Evolutionary conservation across 192 early-diverging fungal species (phyloP).

Genomic region (Phycomyces nitens): DNA sequence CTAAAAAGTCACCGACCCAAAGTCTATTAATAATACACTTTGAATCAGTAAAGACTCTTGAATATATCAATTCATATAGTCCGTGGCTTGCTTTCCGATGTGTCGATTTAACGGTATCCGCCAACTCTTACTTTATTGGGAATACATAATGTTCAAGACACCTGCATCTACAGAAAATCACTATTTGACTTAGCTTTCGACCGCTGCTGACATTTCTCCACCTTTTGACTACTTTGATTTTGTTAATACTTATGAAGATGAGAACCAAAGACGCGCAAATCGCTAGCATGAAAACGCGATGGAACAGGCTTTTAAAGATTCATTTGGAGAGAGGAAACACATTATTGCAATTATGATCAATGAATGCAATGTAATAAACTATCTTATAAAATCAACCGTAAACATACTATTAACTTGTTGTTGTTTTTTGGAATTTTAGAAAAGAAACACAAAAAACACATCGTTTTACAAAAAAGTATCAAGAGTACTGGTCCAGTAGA

Average conservation of each 20-base stretch:
- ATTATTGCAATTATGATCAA: not conserved
- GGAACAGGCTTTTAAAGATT: not conserved
- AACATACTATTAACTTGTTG: not conserved
- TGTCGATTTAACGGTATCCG: too few species aligned
- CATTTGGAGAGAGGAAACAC: not conserved
- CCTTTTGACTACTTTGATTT: not conserved
- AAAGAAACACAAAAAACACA: slow-evolving; percentile 6
- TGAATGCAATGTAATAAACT: slow-evolving; percentile 14
- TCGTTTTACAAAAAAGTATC: not conserved
- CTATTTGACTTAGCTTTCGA: not conserved
- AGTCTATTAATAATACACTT: too few species aligned
- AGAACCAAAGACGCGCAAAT: not conserved
- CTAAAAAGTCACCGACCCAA: too few species aligned
- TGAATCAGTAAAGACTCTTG: too few species aligned
- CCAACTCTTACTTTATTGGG: too few species aligned
- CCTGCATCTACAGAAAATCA: not conserved
- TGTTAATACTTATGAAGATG: not conserved
- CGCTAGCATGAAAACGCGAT: not conserved
- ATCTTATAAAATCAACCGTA: slow-evolving; percentile 2
- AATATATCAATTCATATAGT: too few species aligned
- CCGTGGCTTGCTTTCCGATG: too few species aligned
- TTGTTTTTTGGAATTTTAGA: not conserved
- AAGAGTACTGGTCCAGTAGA: slow-evolving; percentile 5
- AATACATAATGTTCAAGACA: too few species aligned
- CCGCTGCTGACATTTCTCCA: not conserved